Evolutionary conservation across 148 eudicot genomes (phyloP).

Genomic region (Spergularia marina): DNA sequence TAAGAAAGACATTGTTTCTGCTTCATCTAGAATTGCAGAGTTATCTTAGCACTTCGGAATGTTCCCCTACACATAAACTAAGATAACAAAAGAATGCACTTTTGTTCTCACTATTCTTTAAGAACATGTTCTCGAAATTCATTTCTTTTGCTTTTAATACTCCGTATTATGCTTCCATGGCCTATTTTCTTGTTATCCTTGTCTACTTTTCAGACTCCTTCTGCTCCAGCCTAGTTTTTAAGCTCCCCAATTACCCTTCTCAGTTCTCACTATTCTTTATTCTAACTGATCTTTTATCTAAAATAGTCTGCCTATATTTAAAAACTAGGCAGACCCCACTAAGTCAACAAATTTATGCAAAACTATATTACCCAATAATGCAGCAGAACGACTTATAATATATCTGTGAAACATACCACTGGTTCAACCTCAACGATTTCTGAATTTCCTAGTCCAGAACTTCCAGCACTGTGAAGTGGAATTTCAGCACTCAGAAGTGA

Average conservation of each 20-base stretch:
- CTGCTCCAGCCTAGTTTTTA: neutral
- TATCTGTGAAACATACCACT: conserved; percentile 47
- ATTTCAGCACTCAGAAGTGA: conserved; percentile 37
- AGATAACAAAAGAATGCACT: too few species aligned
- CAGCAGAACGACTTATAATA: neutral
- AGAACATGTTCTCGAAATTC: too few species aligned
- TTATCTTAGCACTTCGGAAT: too few species aligned
- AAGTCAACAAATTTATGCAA: too few species aligned
- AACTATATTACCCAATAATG: neutral
- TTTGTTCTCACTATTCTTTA: too few species aligned
- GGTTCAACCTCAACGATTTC: conserved; percentile 87
- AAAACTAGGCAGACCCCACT: too few species aligned
- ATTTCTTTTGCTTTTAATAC: too few species aligned
- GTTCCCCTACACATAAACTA: too few species aligned
- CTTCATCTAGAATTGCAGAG: too few species aligned
- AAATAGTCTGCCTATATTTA: neutral
- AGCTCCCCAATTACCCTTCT: neutral
- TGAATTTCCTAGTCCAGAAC: conserved; percentile 47
- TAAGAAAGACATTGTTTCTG: too few species aligned
- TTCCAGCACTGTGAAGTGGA: conserved; percentile 39
- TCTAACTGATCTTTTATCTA: neutral
- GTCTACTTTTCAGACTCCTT: neutral
- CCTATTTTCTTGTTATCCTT: neutral
- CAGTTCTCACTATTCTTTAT: neutral
- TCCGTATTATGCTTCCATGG: neutral